Conservation (phyloP, 1,139 yeast species). For the Nakaseomyces glabratus region DNA sequence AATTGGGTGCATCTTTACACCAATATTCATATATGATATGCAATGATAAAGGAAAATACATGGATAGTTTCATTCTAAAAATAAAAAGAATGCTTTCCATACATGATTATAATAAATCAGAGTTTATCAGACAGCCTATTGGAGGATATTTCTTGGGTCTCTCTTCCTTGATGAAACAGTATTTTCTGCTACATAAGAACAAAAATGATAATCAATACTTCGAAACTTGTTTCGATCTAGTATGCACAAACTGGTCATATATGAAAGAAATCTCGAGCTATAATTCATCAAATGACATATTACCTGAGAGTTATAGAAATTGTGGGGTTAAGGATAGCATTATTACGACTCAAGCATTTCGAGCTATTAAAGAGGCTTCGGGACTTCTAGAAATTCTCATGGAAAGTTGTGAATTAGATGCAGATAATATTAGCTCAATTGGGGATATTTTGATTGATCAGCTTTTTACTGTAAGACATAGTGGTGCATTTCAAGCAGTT, state of each 20-base stretch:
- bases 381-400: constrained; percentile 40
- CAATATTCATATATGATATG: constrained; percentile 38
- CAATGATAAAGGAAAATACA: constrained; percentile 9
- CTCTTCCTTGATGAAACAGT: constrained; percentile 40
- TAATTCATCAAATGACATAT: constrained; percentile 58
- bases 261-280: constrained; percentile 51
- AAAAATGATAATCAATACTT: constrained; percentile 9
- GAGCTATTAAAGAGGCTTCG: constrained; percentile 73
- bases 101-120: constrained; percentile 33
- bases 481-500: constrained; percentile 86
- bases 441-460: constrained; percentile 57
- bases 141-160: constrained; percentile 62
- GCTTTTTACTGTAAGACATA: constrained; percentile 65
- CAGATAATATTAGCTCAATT: constrained; percentile 30
- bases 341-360: constrained; percentile 69
- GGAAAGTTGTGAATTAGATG: constrained; percentile 21
- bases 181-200: constrained; percentile 28
- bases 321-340: constrained; percentile 47
- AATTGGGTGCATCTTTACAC: constrained; percentile 68
- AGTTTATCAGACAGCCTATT: constrained; percentile 32
- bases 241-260: constrained; percentile 43
- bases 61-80: constrained; percentile 34
- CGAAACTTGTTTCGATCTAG: constrained; percentile 18
- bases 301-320: constrained; percentile 37
- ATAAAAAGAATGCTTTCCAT: constrained; percentile 26